These are phyloP conservation scores for Plantago elongata DNA, from an alignment of 257 asterid species.

Conservation along the genomic window DNA sequence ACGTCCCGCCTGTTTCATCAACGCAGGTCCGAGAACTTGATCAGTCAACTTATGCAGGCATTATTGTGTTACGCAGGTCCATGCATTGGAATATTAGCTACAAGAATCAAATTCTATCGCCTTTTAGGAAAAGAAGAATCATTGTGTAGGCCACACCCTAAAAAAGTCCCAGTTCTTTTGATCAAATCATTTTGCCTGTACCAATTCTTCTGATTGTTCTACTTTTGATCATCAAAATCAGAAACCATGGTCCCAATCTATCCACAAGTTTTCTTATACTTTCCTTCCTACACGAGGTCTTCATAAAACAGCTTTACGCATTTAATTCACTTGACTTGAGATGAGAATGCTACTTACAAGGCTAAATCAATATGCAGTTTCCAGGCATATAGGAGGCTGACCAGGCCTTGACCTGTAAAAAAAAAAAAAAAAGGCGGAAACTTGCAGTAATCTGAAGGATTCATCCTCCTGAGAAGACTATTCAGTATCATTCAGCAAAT, in stretches of 20 bases:
- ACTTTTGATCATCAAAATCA: background rate
- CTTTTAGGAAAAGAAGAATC: conserved; percentile 6
- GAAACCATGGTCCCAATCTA: background rate
- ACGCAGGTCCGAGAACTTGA: no score
- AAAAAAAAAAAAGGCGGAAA: background rate
- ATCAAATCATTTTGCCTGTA: background rate
- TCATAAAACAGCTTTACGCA: background rate
- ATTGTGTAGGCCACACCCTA: conserved; percentile 7
- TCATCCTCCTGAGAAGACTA: background rate
- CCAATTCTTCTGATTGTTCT: background rate
- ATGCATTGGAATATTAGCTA: background rate
- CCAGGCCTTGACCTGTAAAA: no score
- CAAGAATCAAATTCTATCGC: conserved; percentile 10
- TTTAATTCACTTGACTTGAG: background rate
- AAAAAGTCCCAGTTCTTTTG: background rate
- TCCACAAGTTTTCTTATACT: background rate
- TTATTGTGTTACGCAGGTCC: background rate
- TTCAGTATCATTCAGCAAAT: conserved; percentile 12
- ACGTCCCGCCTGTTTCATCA: no score
- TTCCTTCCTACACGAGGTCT: background rate
- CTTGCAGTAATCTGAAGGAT: background rate
- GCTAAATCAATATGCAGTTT: no score
- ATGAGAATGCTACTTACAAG: no score
- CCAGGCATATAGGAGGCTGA: no score
- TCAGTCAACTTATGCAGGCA: background rate